Evolutionary conservation across 805 yeast genomes (phyloP), one percentile per base, ranked within the genome.

Genomic region (Monosporozyma yasuniensis): DNA sequence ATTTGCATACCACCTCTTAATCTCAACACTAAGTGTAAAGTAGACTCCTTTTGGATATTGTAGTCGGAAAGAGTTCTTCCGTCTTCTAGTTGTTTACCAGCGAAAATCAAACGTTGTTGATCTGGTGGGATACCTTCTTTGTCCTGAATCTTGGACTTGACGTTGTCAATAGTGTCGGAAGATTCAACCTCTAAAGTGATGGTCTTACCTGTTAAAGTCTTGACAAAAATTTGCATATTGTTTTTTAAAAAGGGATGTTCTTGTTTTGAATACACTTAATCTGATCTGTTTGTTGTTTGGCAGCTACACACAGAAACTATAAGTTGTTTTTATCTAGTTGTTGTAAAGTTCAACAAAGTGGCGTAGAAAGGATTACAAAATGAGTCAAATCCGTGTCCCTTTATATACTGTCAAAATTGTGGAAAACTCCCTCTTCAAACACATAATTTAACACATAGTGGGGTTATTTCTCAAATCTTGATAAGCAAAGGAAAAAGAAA

Each of bases 171-270:
- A 52, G 96, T 87, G 76, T 88, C 96, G 44, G 95, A 86, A 49
- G 96, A 87, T 73, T 88, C 96, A 55, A 87, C 96, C 75, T 89
- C 96, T 54, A 87, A 77, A 56, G 96, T 88, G 76, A 91, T 90
- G 69, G 97, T 83, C 84, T 90, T 90, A 75, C 97, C 97, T 61
- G 97, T 89, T 69, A 91, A 80, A 72, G 97, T 89, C 79, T 91
- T 90, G 72, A 91, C 96, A 77, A 90, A 89, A 74, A 89, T 88
- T 32, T 32, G 35, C 35, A 32, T 32, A 4, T 32, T n/a, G n/a
- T n/a, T n/a, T n/a, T n/a, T 32, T 30, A 9, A 30, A 30, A 30
- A 11, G 7, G 14, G 34, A 4, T 12, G 11, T 32, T 32, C 16
- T 12, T 12, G 35, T 11, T 32, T 11, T 12, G 8, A 32, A 16